A percentile compares a stretch with the other conserved stretches of the same genome.
These are phyloP conservation scores for Urostyla sp. DNA, from an alignment of 73 alveolate species.

Conservation along the genomic window DNA sequence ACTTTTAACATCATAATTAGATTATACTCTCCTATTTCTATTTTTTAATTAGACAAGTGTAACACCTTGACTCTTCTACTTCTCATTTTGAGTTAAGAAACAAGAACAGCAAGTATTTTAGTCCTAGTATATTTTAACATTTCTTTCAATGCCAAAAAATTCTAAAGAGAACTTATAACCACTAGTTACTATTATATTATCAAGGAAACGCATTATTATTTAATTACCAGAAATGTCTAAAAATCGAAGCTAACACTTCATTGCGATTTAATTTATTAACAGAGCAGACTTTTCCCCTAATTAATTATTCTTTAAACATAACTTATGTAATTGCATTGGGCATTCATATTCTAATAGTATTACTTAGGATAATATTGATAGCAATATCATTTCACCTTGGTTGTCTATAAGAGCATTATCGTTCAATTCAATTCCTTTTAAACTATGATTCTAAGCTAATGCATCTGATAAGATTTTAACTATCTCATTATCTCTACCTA, in stretches of 20 bases:
- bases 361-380: not conserved
- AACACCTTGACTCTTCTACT: too few species aligned
- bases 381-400: not conserved
- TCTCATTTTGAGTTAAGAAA: too few species aligned
- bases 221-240: not conserved
- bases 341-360: not conserved
- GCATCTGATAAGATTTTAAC: not conserved
- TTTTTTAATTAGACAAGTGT: too few species aligned
- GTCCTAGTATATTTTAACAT: not conserved
- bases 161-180: not conserved
- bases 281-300: not conserved
- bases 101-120: not conserved
- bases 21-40: too few species aligned
- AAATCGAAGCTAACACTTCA: not conserved
- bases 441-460: not conserved
- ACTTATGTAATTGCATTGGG: not conserved
- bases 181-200: not conserved
- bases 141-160: not conserved
- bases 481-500: not conserved
- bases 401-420: not conserved
- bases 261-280: not conserved
- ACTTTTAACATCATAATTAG: too few species aligned
- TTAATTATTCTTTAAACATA: not conserved
- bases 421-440: not conserved
- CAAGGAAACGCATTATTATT: slow-evolving; percentile 1